Percentiles rank a stretch among this genome's conserved stretches.
Evolutionary conservation across 176 grass and related monocot genomes (phyloP).

Genomic region (Alloteropsis semialata): DNA sequence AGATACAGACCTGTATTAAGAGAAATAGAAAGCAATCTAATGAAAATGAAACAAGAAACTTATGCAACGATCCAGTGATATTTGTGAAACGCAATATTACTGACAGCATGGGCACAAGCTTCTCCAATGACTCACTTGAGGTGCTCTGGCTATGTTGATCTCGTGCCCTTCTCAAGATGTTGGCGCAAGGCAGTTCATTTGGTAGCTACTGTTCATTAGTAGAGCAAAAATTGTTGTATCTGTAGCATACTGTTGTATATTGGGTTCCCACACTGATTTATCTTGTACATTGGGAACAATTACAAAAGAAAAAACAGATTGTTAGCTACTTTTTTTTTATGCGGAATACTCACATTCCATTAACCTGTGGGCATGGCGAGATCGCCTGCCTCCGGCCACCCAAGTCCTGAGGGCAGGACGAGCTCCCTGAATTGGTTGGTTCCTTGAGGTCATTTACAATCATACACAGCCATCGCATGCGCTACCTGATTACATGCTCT

Average conservation of each 20-base stretch:
- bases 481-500: too few relatives aligned
- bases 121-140: not conserved
- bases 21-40: constrained; percentile 79
- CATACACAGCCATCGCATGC: too few relatives aligned
- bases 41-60: constrained; percentile 99
- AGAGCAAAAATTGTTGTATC: constrained; percentile 9
- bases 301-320: not conserved
- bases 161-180: not conserved
- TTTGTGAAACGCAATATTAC: not conserved
- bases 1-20: constrained; percentile 85
- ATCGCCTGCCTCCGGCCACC: too few relatives aligned
- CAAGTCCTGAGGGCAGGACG: too few relatives aligned
- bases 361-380: too few relatives aligned
- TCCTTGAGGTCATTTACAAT: too few relatives aligned
- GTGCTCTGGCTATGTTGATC: not conserved
- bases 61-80: constrained; percentile 62
- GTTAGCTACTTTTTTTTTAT: too few relatives aligned
- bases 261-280: not conserved
- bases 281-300: constrained; percentile 19
- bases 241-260: constrained; percentile 5
- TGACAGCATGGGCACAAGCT: not conserved
- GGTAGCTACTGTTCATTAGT: not conserved
- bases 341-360: too few relatives aligned
- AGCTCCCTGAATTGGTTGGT: too few relatives aligned
- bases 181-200: not conserved